phyloP scores from a whole-genome alignment of 2,329 filamentous ascomycete species.

The Botrytis fragariae region DNA sequence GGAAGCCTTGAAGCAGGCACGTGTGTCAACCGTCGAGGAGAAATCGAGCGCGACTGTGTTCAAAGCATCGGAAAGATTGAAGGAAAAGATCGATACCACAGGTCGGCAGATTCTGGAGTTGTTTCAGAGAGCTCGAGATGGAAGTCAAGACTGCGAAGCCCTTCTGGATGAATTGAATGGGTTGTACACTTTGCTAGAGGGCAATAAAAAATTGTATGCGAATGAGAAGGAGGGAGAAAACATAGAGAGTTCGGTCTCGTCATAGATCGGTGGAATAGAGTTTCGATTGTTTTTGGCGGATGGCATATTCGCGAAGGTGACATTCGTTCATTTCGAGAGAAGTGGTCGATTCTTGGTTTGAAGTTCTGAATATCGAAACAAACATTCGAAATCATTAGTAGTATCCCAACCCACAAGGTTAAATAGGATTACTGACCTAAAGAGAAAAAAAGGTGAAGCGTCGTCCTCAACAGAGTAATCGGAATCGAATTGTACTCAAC shows the following conservation, averaged over 20 bases:
- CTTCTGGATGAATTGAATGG: constrained; percentile 27
- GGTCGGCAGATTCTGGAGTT: constrained; percentile 26
- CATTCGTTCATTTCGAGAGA: not conserved
- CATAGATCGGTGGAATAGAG: not conserved
- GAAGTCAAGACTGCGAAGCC: constrained; percentile 26
- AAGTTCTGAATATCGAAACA: not conserved
- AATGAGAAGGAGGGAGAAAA: not conserved
- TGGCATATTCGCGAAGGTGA: not conserved
- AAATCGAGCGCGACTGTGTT: constrained; percentile 13
- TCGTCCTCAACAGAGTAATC: constrained; percentile 41
- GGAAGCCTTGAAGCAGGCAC: constrained; percentile 20
- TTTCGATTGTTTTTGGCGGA: not conserved
- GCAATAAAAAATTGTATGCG: constrained; percentile 22
- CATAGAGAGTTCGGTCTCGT: not conserved
- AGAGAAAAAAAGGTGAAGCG: constrained; percentile 35
- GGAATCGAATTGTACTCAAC: constrained; percentile 42
- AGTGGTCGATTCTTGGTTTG: not conserved
- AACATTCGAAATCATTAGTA: constrained; percentile 32
- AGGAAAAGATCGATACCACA: constrained; percentile 25
- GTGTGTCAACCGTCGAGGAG: constrained; percentile 2
- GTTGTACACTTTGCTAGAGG: constrained; percentile 27
- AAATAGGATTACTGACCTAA: constrained; percentile 29
- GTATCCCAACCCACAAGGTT: constrained; percentile 33
- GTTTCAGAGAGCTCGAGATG: constrained; percentile 20
- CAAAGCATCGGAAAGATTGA: constrained; percentile 23